Evolutionary conservation across 352 stramenopile genomes (phyloP), one percentile per base, ranked within the genome.

Genomic region (Globisporangium paddicum): DNA sequence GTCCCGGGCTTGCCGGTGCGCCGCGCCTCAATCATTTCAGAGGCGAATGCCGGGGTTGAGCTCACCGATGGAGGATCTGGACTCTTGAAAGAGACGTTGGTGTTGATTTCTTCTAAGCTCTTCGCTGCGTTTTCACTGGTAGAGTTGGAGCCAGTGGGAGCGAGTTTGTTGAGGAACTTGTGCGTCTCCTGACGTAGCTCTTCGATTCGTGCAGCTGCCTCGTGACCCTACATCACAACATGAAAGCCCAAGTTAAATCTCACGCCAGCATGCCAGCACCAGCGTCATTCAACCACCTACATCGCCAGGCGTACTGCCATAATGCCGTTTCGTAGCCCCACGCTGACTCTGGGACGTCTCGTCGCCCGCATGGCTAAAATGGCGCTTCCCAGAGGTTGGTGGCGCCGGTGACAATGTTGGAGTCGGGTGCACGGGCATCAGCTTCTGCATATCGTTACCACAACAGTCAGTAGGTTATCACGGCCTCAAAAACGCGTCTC

Each of bases 111-210:
- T 18, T 3, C 5, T 16, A 19, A 47, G 41, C n/a, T 26, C 9
- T 47, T 47, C 8, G 11, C 41, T 0, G 18, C n/a, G 10, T 35
- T 14, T 46, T 13, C 44, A 10, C 28, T 32, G 28, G 16, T 21
- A 58, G 48, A 44, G 7, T 14, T 30, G 11, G 32, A 41, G 14
- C 21, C 30, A n/a, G 14, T 11, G 28, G 51, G 7, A 6, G 37
- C 32, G 30, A 63, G 48, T 32, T 32, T 45, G 7, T 40, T 30
- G 14, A 63, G 26, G 35, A 45, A 58, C 48, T 45, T 41, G 10
- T 52, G 58, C 14, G 47, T 53, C 32, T 63, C 47, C 21, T 23
- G n/a, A 5, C 58, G 47, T 18, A 63, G 49, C 23, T 63, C 16
- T 9, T 63, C 35, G 18, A 46, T 35, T 26, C 46, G 55, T 16